A percentile compares a stretch with the other conserved stretches of the same genome.
Evolutionary conservation across 2,329 filamentous ascomycete genomes (phyloP).

Genomic region (Metarhizium brunneum): DNA sequence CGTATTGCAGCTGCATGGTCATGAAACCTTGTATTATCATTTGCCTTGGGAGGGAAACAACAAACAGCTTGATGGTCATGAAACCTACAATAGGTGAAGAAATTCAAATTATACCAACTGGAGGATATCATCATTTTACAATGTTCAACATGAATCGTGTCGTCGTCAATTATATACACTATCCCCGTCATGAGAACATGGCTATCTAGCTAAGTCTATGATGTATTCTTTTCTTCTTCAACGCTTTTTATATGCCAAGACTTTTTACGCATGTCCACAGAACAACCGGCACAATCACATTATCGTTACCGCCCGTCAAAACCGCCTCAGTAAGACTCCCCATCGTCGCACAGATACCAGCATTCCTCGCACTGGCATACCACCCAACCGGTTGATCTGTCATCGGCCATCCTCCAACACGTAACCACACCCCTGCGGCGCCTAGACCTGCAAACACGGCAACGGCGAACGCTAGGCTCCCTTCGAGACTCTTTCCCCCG

Average conservation of each 20-base stretch:
- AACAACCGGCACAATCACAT: conserved; percentile 89
- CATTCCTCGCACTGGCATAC: conserved; percentile 47
- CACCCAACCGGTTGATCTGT: conserved; percentile 27
- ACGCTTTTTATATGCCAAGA: conserved; percentile 40
- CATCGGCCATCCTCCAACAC: conserved; percentile 65
- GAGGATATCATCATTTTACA: too few relatives aligned
- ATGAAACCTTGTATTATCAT: neutral
- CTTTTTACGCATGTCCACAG: conserved; percentile 89
- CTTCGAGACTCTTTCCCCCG: conserved; percentile 91
- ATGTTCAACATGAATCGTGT: neutral
- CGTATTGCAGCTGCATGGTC: neutral
- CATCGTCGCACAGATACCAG: conserved; percentile 61
- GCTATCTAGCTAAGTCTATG: neutral
- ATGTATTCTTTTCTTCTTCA: neutral
- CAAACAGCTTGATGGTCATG: neutral
- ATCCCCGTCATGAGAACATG: neutral
- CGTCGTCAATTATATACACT: neutral
- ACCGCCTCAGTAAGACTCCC: conserved; percentile 93
- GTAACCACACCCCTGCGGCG: conserved; percentile 63
- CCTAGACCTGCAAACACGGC: conserved; percentile 72
- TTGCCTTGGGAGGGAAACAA: too few relatives aligned
- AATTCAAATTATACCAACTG: neutral
- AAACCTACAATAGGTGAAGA: neutral
- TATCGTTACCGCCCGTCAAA: conserved; percentile 93
- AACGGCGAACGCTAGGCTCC: conserved; percentile 67